Percentiles rank a stretch among this genome's conserved stretches.
Conservation (phyloP, 352 stramenopile genomes). For the Phytophthora quininea region DNA sequence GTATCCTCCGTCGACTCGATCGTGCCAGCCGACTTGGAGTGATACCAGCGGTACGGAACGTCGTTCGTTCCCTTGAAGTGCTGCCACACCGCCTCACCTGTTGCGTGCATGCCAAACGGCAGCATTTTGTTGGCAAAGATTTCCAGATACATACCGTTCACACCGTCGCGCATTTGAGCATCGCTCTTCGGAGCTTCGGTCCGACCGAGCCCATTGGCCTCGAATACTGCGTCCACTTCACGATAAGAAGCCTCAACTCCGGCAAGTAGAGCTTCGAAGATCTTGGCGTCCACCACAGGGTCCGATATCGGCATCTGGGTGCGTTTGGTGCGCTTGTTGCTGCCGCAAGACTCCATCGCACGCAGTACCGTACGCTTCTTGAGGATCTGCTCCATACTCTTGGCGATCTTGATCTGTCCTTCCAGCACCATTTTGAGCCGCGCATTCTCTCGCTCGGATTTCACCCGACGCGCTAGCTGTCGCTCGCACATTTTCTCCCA, state of each 20-base stretch:
- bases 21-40: slow-evolving; percentile 31
- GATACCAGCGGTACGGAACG: slow-evolving; percentile 34
- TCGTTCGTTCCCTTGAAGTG: slow-evolving; percentile 42
- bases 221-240: slow-evolving; percentile 38
- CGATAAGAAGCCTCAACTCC: slow-evolving; percentile 33
- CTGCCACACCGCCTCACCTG: slow-evolving; percentile 41
- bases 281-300: slow-evolving; percentile 24
- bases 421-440: slow-evolving; percentile 42
- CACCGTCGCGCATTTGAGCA: slow-evolving; percentile 35
- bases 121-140: slow-evolving; percentile 47
- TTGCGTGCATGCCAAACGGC: slow-evolving; percentile 45
- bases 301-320: slow-evolving; percentile 25
- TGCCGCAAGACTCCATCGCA: slow-evolving; percentile 30
- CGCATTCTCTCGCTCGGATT: slow-evolving; percentile 41
- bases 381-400: slow-evolving; percentile 44
- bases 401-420: slow-evolving; percentile 46
- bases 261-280: slow-evolving; percentile 35
- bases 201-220: slow-evolving; percentile 37
- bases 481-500: slow-evolving; percentile 40
- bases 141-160: slow-evolving; percentile 35
- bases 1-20: slow-evolving; percentile 39
- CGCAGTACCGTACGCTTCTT: slow-evolving; percentile 37
- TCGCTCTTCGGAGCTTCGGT: slow-evolving; percentile 32
- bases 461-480: slow-evolving; percentile 35
- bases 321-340: slow-evolving; percentile 38